Conservation (phyloP, 306 rosid species). For the Trifolium dubium region DNA sequence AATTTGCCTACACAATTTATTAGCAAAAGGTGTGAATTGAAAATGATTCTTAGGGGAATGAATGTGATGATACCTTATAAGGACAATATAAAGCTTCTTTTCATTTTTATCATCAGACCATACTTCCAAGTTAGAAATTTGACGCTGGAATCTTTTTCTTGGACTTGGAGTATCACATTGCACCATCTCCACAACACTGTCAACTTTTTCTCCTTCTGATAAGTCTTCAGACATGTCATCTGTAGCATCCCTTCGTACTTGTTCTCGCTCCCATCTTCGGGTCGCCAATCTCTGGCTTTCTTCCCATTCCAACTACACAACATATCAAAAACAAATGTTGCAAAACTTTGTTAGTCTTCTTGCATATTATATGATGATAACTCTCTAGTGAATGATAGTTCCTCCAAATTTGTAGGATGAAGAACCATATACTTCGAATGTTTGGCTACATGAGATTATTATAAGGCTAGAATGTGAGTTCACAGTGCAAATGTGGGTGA, state of each 20-base stretch:
- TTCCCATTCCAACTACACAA: conserved; percentile 79
- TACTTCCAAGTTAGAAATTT: conserved; percentile 66
- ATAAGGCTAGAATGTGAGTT: too few relatives aligned
- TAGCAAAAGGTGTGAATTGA: background rate
- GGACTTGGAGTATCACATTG: conserved; percentile 64
- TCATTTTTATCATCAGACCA: conserved; percentile 93
- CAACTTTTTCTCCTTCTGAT: conserved; percentile 90
- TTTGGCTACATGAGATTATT: too few relatives aligned
- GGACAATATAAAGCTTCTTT: conserved; percentile 78
- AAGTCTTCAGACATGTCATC: conserved; percentile 91
- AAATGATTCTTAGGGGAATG: background rate
- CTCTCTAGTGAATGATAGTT: conserved; percentile 1
- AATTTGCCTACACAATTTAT: background rate
- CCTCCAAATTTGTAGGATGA: conserved; percentile 14
- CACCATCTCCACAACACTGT: conserved; percentile 53
- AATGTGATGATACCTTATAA: conserved; percentile 59
- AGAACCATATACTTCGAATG: background rate
- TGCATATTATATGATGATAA: too few relatives aligned
- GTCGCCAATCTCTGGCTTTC: conserved; percentile 61
- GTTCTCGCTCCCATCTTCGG: conserved; percentile 87
- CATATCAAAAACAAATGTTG: conserved; percentile 22
- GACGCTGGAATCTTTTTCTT: conserved; percentile 53
- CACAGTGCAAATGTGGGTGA: too few relatives aligned
- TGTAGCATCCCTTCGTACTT: conserved; percentile 74
- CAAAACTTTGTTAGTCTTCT: background rate